Conservation (phyloP, 2,329 filamentous ascomycete species). For the Colletotrichum nymphaeae region DNA sequence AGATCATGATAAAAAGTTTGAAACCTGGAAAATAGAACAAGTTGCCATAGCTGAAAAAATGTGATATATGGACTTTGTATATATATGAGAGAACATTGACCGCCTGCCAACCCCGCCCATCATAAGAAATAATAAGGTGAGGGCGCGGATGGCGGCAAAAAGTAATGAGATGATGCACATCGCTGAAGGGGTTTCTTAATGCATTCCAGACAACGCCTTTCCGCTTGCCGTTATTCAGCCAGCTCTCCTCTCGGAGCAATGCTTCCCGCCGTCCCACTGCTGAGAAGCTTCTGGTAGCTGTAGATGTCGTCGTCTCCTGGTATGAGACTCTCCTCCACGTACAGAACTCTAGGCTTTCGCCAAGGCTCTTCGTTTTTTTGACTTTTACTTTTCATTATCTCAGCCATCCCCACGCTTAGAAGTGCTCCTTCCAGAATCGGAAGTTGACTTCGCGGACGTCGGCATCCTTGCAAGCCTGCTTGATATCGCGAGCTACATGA, state of each 20-base stretch:
- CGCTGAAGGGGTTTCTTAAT: slow-evolving; percentile 23
- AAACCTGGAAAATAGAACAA: background rate
- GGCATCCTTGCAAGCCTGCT: slow-evolving; percentile 79
- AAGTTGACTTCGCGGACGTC: slow-evolving; percentile 86
- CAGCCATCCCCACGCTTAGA: slow-evolving; percentile 53
- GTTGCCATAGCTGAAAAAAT: slow-evolving; percentile 17
- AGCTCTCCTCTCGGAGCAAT: slow-evolving; percentile 5
- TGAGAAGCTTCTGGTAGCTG: slow-evolving; percentile 8
- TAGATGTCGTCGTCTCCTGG: slow-evolving; percentile 15
- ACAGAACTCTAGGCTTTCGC: slow-evolving; percentile 7
- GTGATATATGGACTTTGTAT: slow-evolving; percentile 26
- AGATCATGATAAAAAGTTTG: background rate
- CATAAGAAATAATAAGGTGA: slow-evolving; percentile 6
- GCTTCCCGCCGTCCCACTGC: background rate
- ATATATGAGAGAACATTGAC: slow-evolving; percentile 32
- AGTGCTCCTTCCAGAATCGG: slow-evolving; percentile 99
- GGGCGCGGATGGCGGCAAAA: slow-evolving; percentile 26
- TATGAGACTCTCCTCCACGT: slow-evolving; percentile 7
- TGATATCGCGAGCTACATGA: slow-evolving; percentile 81
- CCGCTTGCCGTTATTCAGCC: slow-evolving; percentile 7
- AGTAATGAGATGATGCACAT: slow-evolving; percentile 27
- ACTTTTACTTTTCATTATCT: background rate
- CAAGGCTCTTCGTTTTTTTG: slow-evolving; percentile 6
- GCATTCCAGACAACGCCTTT: slow-evolving; percentile 35
- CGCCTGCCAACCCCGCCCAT: slow-evolving; percentile 4